Conservation (phyloP, 208 protist species). For the Leishmania aethiopica region DNA sequence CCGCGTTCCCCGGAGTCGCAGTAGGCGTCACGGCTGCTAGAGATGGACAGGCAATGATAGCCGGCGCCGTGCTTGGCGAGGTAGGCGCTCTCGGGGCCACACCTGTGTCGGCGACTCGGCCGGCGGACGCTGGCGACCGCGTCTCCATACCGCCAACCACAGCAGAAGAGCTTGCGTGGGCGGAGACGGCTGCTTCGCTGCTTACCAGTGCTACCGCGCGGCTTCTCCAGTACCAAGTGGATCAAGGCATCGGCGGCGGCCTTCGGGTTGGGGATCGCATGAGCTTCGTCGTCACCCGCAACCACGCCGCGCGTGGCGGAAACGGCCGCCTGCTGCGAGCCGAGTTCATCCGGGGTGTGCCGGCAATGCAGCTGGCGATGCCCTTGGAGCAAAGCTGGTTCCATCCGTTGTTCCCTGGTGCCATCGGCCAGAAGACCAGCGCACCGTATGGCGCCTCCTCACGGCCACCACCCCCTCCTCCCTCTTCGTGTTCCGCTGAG, state of each 20-base stretch:
- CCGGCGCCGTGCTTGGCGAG: background rate
- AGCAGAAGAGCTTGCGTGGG: slow-evolving; percentile 27
- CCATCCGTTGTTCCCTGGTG: slow-evolving; percentile 43
- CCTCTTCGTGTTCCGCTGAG: background rate
- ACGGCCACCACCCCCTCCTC: background rate
- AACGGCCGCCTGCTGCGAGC: slow-evolving; percentile 63
- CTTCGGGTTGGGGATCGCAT: slow-evolving; percentile 42
- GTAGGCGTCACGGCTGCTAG: background rate
- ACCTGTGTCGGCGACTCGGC: background rate
- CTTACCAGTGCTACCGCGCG: slow-evolving; percentile 47
- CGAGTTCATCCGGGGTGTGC: slow-evolving; percentile 62
- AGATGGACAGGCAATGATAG: background rate
- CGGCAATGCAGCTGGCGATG: slow-evolving; percentile 41
- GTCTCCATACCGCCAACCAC: slow-evolving; percentile 30
- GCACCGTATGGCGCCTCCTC: background rate
- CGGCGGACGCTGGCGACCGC: slow-evolving; percentile 22
- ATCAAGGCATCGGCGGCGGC: slow-evolving; percentile 36
- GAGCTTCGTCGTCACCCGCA: slow-evolving; percentile 66
- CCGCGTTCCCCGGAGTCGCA: background rate
- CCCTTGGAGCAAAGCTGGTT: slow-evolving; percentile 81
- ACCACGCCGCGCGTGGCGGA: slow-evolving; percentile 40
- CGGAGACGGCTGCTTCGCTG: slow-evolving; percentile 37
- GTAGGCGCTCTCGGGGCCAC: slow-evolving; percentile 14
- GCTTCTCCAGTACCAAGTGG: slow-evolving; percentile 55
- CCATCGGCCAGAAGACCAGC: slow-evolving; percentile 30